A percentile compares a stretch with the other conserved stretches of the same genome.
phyloP scores from a whole-genome alignment of 2,329 filamentous ascomycete species.

The Neonectria hederae region DNA sequence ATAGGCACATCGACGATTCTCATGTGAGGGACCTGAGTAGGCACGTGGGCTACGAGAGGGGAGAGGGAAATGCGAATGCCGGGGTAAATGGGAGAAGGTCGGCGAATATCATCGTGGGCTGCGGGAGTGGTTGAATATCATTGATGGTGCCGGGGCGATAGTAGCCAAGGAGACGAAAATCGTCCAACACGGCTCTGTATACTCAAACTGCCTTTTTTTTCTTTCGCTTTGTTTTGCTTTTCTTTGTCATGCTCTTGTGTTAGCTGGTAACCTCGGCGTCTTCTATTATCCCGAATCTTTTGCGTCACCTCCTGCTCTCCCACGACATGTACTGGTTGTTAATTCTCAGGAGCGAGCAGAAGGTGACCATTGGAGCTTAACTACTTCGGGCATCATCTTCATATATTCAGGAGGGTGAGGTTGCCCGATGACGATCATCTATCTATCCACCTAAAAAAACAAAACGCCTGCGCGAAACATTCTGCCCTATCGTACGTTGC shows the following conservation, averaged over 20 bases:
- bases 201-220: constrained; percentile 37
- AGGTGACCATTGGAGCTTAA: background rate
- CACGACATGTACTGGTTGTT: background rate
- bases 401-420: constrained; percentile 19
- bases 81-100: background rate
- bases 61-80: constrained; percentile 1
- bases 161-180: constrained; percentile 27
- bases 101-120: constrained; percentile 6
- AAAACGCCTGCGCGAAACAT: constrained; percentile 20
- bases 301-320: background rate
- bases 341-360: background rate
- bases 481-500: constrained; percentile 5
- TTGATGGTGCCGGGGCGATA: constrained; percentile 14
- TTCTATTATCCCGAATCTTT: constrained; percentile 19
- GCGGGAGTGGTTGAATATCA: constrained; percentile 17
- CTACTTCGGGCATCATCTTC: constrained; percentile 17
- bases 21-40: constrained; percentile 8
- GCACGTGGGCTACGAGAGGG: background rate
- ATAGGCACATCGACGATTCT: constrained; percentile 23
- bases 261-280: constrained; percentile 37
- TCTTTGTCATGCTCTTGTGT: constrained; percentile 27
- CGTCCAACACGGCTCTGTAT: constrained; percentile 35
- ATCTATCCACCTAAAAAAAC: constrained; percentile 12
- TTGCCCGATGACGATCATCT: constrained; percentile 20
- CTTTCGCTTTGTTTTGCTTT: constrained; percentile 31